Percentiles rank a stretch among this genome's conserved stretches.
phyloP scores from a whole-genome alignment of 106 monocot genomes.

The Dioscorea alata region DNA sequence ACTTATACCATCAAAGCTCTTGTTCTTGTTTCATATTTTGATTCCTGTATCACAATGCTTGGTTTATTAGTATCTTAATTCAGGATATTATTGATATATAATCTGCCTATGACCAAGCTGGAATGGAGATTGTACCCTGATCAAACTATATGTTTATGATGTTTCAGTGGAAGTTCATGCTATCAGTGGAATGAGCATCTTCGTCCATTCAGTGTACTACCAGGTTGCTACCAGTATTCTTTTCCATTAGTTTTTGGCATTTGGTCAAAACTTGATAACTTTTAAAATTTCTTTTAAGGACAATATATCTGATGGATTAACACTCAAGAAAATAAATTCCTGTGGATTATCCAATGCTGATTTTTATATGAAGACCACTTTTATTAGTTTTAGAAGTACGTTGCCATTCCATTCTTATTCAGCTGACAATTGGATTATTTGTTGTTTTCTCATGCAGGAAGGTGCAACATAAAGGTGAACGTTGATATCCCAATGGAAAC shows the following conservation, averaged over 20 bases:
- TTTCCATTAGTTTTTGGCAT: too few species aligned
- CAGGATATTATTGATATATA: neutral
- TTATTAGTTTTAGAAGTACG: too few species aligned
- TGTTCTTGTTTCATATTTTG: neutral
- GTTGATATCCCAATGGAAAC: conserved; percentile 51
- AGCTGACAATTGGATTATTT: conserved; percentile 4
- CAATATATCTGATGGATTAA: too few species aligned
- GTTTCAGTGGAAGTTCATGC: conserved; percentile 21
- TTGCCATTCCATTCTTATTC: too few species aligned
- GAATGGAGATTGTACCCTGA: neutral
- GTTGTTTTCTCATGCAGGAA: conserved; percentile 31
- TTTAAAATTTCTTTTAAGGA: too few species aligned
- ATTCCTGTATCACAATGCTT: neutral
- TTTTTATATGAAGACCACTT: too few species aligned
- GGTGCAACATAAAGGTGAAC: conserved; percentile 55
- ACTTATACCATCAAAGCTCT: neutral
- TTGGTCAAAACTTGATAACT: too few species aligned
- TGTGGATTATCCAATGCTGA: too few species aligned
- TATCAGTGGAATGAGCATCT: conserved; percentile 23
- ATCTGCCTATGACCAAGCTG: neutral
- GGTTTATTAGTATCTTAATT: neutral
- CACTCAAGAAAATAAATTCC: too few species aligned
- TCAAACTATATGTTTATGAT: conserved; percentile 10
- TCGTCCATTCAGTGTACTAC: conserved; percentile 51
- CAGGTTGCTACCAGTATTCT: conserved; percentile 35